phyloP scores from a whole-genome alignment of 306 rosid genomes.

The Styphnolobium japonicum region DNA sequence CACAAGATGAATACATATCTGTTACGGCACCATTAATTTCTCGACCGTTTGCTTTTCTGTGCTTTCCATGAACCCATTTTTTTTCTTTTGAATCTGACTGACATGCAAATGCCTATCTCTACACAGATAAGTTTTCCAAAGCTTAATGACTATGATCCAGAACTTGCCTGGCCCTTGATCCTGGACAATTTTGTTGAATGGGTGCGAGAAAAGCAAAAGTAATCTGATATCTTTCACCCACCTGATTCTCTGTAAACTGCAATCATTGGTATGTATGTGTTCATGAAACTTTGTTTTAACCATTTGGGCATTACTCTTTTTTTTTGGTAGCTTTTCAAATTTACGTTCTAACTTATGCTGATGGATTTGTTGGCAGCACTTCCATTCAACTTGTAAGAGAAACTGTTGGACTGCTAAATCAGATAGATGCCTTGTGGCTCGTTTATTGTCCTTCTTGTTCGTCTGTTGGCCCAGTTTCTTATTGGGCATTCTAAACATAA shows the following conservation, averaged over 20 bases:
- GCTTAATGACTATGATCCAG: conserved; percentile 67
- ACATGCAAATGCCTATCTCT: not conserved
- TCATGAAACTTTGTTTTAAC: conserved; percentile 14
- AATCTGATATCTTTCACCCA: conserved; percentile 29
- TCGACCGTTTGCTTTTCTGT: not conserved
- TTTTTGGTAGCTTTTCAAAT: not conserved
- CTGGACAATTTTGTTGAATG: conserved; percentile 94
- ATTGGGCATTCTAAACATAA: conserved; percentile 28
- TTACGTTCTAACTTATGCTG: conserved; percentile 12
- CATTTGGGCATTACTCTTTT: not conserved
- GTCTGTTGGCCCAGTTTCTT: conserved; percentile 22
- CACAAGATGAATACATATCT: not conserved
- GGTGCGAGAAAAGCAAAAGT: conserved; percentile 62
- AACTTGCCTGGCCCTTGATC: conserved; percentile 96
- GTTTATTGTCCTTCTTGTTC: conserved; percentile 19
- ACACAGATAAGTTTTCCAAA: conserved; percentile 81
- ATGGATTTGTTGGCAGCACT: conserved; percentile 54
- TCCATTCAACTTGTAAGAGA: conserved; percentile 2
- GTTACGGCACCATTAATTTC: not conserved
- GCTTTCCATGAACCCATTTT: not conserved
- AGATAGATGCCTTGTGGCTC: conserved; percentile 35
- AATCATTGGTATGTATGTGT: conserved; percentile 31
- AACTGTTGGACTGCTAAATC: conserved; percentile 20
- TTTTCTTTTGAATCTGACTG: not conserved
- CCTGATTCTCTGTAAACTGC: conserved; percentile 46